Percentiles rank a stretch among this genome's conserved stretches.
Evolutionary conservation across 495 filamentous ascomycete species (phyloP).

Genomic region (Pyronema omphalodes): DNA sequence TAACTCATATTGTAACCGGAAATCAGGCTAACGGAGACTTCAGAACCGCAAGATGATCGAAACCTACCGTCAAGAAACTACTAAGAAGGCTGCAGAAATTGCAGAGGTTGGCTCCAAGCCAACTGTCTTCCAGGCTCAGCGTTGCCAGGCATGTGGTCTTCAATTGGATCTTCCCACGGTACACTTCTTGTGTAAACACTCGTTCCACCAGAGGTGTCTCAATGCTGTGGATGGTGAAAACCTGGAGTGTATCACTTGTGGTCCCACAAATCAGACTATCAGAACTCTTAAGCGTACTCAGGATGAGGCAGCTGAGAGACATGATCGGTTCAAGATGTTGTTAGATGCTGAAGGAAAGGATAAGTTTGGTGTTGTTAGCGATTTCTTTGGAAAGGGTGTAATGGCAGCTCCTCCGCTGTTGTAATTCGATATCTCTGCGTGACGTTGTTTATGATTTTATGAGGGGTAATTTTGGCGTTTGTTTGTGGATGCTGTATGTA

Average conservation of each 20-base stretch:
- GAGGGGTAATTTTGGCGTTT: not conserved
- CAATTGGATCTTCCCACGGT: slow-evolving; percentile 70
- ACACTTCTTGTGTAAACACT: slow-evolving; percentile 92
- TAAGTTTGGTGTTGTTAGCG: slow-evolving; percentile 69
- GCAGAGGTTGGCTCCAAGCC: slow-evolving; percentile 57
- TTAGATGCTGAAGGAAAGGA: slow-evolving; percentile 50
- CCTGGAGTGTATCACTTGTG: slow-evolving; percentile 70
- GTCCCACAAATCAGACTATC: slow-evolving; percentile 65
- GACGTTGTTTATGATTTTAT: not conserved
- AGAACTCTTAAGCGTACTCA: slow-evolving; percentile 61
- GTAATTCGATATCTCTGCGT: not conserved
- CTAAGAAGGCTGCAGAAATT: slow-evolving; percentile 58
- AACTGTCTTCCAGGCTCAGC: slow-evolving; percentile 69
- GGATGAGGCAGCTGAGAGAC: slow-evolving; percentile 68
- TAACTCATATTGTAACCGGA: not conserved
- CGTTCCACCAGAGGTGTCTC: slow-evolving; percentile 61
- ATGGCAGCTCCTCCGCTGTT: slow-evolving; percentile 35
- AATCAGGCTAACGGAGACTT: slow-evolving; percentile 9
- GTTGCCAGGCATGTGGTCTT: slow-evolving; percentile 61
- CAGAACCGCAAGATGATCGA: slow-evolving; percentile 66
- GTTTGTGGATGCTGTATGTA: not conserved
- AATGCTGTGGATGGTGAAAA: slow-evolving; percentile 38
- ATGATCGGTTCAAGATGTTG: slow-evolving; percentile 75
- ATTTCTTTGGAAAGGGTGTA: slow-evolving; percentile 88
- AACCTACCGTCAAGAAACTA: slow-evolving; percentile 74